phyloP scores from a whole-genome alignment of 306 rosid species.

The Medicago ruthenica region DNA sequence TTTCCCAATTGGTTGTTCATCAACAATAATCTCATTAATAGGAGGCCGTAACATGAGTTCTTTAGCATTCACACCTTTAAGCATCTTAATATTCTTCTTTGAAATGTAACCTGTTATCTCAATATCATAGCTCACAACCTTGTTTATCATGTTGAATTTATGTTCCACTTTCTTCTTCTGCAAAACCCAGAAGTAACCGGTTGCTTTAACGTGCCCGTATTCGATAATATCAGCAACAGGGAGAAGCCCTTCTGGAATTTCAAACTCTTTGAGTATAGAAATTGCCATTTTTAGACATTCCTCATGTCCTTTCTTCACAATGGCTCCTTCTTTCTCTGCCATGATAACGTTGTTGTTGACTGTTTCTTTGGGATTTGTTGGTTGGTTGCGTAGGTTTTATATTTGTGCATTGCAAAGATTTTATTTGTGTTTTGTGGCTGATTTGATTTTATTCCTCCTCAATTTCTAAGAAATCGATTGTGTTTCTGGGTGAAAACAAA shows the following conservation, averaged over 20 bases:
- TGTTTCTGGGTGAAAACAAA: no score
- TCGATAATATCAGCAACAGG: constrained; percentile 73
- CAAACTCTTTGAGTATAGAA: constrained; percentile 67
- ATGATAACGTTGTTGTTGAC: constrained; percentile 22
- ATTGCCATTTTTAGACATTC: constrained; percentile 66
- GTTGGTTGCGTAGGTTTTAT: constrained; percentile 10
- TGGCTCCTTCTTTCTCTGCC: constrained; percentile 85
- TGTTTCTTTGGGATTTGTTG: neutral
- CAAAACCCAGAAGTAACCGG: constrained; percentile 83
- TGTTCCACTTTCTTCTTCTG: constrained; percentile 91
- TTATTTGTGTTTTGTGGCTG: no score
- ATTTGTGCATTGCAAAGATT: constrained; percentile 1
- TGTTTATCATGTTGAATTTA: constrained; percentile 70
- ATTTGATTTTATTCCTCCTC: no score
- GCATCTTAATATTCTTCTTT: constrained; percentile 74
- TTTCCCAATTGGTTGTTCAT: constrained; percentile 63
- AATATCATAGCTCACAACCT: constrained; percentile 74
- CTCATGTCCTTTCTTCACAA: constrained; percentile 73
- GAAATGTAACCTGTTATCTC: constrained; percentile 66
- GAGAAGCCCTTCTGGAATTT: constrained; percentile 77
- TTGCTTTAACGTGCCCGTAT: constrained; percentile 70
- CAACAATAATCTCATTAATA: constrained; percentile 70
- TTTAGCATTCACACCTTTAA: constrained; percentile 91
- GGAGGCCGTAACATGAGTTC: constrained; percentile 98
- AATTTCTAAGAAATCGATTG: no score